phyloP scores from a whole-genome alignment of 2,329 filamentous ascomycete species.

The Monosporascus sp. region DNA sequence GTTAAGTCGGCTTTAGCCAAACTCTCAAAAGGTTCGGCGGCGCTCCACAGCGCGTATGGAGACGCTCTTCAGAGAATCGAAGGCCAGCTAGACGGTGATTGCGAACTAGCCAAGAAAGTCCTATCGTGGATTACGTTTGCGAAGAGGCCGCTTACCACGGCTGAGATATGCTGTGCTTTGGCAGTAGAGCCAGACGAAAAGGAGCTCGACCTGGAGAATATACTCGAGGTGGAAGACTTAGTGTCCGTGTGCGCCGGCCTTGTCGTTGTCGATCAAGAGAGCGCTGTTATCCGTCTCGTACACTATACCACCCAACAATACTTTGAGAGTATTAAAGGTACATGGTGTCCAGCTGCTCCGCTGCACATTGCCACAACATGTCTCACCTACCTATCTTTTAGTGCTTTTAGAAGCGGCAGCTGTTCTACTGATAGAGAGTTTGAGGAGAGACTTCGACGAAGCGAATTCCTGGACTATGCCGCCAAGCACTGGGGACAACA shows the following conservation, averaged over 20 bases:
- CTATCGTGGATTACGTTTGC: conserved; percentile 36
- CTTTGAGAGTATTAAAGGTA: conserved; percentile 25
- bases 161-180: conserved; percentile 36
- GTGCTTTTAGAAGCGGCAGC: neutral
- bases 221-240: conserved; percentile 24
- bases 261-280: conserved; percentile 33
- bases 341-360: conserved; percentile 27
- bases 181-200: conserved; percentile 24
- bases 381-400: conserved; percentile 31
- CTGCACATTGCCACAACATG: conserved; percentile 25
- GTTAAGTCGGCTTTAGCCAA: conserved; percentile 26
- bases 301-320: conserved; percentile 42
- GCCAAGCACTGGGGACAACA: conserved; percentile 8
- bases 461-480: conserved; percentile 5
- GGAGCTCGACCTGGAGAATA: conserved; percentile 27
- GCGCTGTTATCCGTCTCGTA: conserved; percentile 32
- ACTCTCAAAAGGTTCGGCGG: conserved; percentile 23
- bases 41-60: conserved; percentile 33
- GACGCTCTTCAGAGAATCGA: conserved; percentile 36
- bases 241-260: conserved; percentile 33
- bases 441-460: neutral
- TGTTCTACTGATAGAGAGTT: neutral
- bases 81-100: conserved; percentile 24
- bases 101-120: conserved; percentile 29
- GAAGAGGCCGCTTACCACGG: conserved; percentile 23